Base-by-base conservation (phyloP, 2,329 filamentous ascomycete species). In the Pseudopithomyces chartarum region DNA sequence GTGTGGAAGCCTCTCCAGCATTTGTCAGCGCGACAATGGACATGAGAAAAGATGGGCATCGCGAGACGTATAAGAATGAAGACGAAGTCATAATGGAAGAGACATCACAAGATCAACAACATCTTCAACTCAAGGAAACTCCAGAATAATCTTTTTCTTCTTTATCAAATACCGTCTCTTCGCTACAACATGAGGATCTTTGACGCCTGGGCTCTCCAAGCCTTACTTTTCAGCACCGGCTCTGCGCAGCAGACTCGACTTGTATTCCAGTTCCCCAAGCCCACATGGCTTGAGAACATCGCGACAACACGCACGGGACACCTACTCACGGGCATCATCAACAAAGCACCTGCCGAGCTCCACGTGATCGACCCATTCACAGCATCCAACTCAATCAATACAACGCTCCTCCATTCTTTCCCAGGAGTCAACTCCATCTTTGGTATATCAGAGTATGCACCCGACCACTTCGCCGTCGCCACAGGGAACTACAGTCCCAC, bases 361-460 rank as follows among this genome's bases (percentile, higher is more conserved):
- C 45, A 48, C 19, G n/a, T 48, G 32, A 17, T 48, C 33, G 32
- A 48, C 33, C 45, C 45, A 22, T 22, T 19, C 26, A 26, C 32
- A 7, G 20, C 29, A 10, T 34, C 23, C 44, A 19, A 46, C 8
- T 17, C 44, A 11, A 40, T 10, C n/a, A 38, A 23, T 12, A 7
- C 11, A 17, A 65, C 56, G 3, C 58, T 74, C 17, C 55, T 74
- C 8, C 65, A 74, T 46, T 56, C 65, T 5, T 73, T 76, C 55
- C 54, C 61, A 4, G 42, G 39, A 48, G 54, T 51, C 3, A 60
- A 61, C 2, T 66, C 67, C 10, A 47, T 76, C 7, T 57, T 73
- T 2, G 76, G 76, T 1, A 77, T 79, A 19, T 71, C 74, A 8
- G 73, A 79, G 59, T 57, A 71, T 2, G 42, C 58, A 6, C 55